Base-by-base conservation (phyloP, 441 rosid species). In the Rhodomyrtus psidioides region DNA sequence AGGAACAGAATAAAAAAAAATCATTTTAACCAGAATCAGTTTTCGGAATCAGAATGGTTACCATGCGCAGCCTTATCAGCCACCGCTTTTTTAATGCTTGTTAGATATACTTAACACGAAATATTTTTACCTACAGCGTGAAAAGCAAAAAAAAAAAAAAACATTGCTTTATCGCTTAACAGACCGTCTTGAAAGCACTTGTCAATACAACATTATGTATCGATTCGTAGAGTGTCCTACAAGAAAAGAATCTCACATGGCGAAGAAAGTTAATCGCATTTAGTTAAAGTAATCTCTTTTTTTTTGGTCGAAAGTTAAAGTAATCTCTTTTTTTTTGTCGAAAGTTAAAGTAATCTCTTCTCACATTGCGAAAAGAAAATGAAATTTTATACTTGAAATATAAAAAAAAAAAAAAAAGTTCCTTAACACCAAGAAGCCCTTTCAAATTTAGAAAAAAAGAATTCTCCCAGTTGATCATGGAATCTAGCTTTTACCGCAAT, bases 401-500 rank as follows among this genome's bases (percentile, higher is more conserved):
- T 19, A 8, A 34, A 65, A 62, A 19, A 19, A 62, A 19, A 34
- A 19, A 34, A 34, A 34, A 2, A 34, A 34, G 4, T 2, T 12
- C 49, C 79, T 65, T 42, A 34, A 65, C 79, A 65, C 46, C n/a
- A 34, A 34, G 34, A 23, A 65, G 79, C 79, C 26, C 49, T 34
- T 65, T 34, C 34, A 24, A 39, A 21, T 70, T 70, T 70, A 70
- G 79, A 70, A 70, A 46, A 46, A 70, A 39, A 70, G 9, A 70
- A 39, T 39, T 39, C 23, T 19, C 79, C 79, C 79, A 70, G 51
- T 3, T 39, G 79, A 39, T 39, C 79, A 39, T 34, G 83, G 75
- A 62, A n/a, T 74, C 57, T 54, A 14, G 26, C 65, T 85, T 88
- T 83, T 14, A 60, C 83, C 34, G 79, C 59, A 82, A 79, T 89